Base-by-base conservation (phyloP, 257 asterid genomes). In the Coffea canephora region DNA sequence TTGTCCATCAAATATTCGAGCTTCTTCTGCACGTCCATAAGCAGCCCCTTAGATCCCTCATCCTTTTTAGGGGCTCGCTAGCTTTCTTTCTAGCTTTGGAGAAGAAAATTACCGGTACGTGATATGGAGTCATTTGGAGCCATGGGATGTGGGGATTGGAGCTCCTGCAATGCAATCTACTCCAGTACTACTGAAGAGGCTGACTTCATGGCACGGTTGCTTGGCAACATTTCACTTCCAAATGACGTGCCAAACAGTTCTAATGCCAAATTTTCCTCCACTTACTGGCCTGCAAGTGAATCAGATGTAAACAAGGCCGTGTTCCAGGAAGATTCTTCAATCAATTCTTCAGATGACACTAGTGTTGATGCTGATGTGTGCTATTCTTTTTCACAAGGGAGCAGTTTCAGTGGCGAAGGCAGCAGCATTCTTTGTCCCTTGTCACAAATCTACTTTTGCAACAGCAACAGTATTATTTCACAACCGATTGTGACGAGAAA, bases 161-260 rank as follows among this genome's bases (percentile, higher is more conserved):
- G 71, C 82, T 76, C 89, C 67, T 80, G 78, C 27, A 82, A 64
- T 52, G 90, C 87, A 81, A 83, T 87, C 83, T 85, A 77, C 62
- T 81, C 81, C 14, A 76, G 41, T 64, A 64, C 70, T 0, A 64
- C 70, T 0, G 94, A 86, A 45, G 94, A 90, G 78, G 88, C 76
- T 54, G 84, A 90, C 64, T 90, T 91, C 84, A 90, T 91, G 96
- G 79, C 90, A 0, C 85, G 87, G 8, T 72, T 90, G 72, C 88
- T 91, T 15, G 86, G 83, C 45, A 91, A 86, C 45, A 85, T 83
- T 71, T 74, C 91, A 1, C 23, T 82, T 21, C 91, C 87, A 14
- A 86, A 82, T 62, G 92, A 86, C 79, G 41, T 77, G 4, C 84
- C 82, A 43, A 77, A 41, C 59, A 52, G 18, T 87, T 70, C 87